Evolutionary conservation across 1,284 basidiomycete species (phyloP).

Genomic region (Coniferiporia sulphurascens): DNA sequence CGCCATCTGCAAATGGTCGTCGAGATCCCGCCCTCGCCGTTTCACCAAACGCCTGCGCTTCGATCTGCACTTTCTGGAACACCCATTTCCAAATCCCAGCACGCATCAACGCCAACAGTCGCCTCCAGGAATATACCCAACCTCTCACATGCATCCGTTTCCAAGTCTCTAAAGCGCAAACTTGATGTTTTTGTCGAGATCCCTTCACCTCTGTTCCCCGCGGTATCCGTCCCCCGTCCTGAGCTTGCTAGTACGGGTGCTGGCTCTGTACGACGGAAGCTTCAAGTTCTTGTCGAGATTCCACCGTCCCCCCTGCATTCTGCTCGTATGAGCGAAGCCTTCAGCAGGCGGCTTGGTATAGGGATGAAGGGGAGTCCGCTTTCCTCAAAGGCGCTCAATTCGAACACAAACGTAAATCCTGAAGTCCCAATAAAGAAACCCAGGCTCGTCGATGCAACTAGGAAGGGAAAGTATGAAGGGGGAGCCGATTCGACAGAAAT

Average conservation of each 20-base stretch:
- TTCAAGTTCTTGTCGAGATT: slow-evolving; percentile 43
- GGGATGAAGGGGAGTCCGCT: slow-evolving; percentile 10
- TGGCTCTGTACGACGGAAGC: slow-evolving; percentile 32
- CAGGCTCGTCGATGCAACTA: slow-evolving; percentile 5
- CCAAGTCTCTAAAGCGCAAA: slow-evolving; percentile 33
- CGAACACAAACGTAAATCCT: slow-evolving; percentile 3
- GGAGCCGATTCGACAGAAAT: slow-evolving; percentile 24
- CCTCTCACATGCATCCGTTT: slow-evolving; percentile 7
- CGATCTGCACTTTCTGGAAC: background rate
- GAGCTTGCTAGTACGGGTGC: background rate
- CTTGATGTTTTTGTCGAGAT: slow-evolving; percentile 50
- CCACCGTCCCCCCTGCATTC: slow-evolving; percentile 4
- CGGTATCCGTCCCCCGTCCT: slow-evolving; percentile 21
- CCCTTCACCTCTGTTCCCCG: slow-evolving; percentile 38
- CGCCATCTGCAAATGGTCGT: slow-evolving; percentile 38
- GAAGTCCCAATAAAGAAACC: slow-evolving; percentile 16
- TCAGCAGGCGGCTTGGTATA: background rate
- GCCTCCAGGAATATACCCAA: background rate
- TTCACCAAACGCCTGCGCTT: slow-evolving; percentile 22
- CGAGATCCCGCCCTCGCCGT: slow-evolving; percentile 49
- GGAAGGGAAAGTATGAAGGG: slow-evolving; percentile 1
- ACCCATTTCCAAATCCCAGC: background rate
- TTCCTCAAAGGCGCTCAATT: slow-evolving; percentile 20
- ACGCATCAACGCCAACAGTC: background rate
- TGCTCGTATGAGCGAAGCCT: slow-evolving; percentile 14